These are phyloP conservation scores for Geum urbanum DNA, from an alignment of 306 rosid genomes.

Conservation along the genomic window DNA sequence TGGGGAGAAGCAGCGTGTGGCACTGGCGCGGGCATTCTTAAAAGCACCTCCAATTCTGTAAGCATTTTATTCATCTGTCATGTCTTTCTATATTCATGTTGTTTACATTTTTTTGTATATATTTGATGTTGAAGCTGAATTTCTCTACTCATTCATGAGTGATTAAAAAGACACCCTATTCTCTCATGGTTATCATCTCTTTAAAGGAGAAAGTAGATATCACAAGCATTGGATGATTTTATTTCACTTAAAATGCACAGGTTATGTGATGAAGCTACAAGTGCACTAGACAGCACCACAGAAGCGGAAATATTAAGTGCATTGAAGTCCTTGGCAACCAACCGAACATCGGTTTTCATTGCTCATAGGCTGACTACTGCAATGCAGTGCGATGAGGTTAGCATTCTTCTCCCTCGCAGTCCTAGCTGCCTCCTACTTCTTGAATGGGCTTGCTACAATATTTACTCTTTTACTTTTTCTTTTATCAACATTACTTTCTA, in stretches of 20 bases:
- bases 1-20: conserved; percentile 98
- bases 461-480: background rate
- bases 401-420: background rate
- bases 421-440: background rate
- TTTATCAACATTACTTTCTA: background rate
- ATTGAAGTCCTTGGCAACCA: conserved; percentile 63
- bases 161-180: background rate
- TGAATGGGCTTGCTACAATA: background rate
- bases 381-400: conserved; percentile 96
- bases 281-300: conserved; percentile 98
- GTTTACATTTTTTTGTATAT: background rate
- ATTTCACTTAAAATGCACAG: conserved; percentile 34
- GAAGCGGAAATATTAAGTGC: conserved; percentile 92
- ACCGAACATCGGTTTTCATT: conserved; percentile 85
- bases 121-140: background rate
- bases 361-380: conserved; percentile 99
- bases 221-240: background rate
- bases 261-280: conserved; percentile 97
- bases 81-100: conserved; percentile 6
- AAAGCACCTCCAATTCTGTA: conserved; percentile 93
- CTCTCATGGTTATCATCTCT: background rate
- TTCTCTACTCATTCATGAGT: background rate
- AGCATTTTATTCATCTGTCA: conserved; percentile 23
- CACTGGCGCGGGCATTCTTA: conserved; percentile 90
- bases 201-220: background rate